Evolutionary conservation across 805 yeast species (phyloP), one percentile per base, ranked within the genome.

Genomic region (Teunomyces panamensis): DNA sequence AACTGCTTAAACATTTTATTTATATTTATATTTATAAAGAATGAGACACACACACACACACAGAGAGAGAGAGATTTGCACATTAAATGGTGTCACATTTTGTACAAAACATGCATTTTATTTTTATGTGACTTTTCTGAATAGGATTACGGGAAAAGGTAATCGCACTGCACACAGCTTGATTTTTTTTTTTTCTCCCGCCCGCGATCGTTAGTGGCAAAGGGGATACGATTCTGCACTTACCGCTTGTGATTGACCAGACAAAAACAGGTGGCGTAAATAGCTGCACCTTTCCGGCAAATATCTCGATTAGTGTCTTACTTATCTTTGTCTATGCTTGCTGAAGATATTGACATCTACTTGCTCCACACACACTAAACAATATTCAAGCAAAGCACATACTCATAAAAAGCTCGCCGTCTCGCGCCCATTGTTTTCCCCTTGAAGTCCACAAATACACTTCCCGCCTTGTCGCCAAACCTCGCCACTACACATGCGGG

Each of bases 401-500:
- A 20, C 24, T 5, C 24, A 20, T 20, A 20, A 20, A 20, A 20
- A 14, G 16, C 10, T 32, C 14, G 34, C 34, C 34, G 34, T 11
- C 14, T 32, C 9, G 34, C 13, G 16, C 17, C 17, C 5, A 8
- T 32, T 32, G 34, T 32, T 30, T 6, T 13, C n/a, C 34, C 34
- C 14, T 13, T 32, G 16, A 32, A 10, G 9, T 16, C 14, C 34
- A 32, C 17, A 32, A 32, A 32, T 32, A 32, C 34, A 32, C 8
- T 4, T 20, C 13, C 34, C 34, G 34, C 34, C 34, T 32, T 32
- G 34, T 32, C 17, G 14, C 34, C 34, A 32, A 20, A 35, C 16
- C 26, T 7, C 6, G 11, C 9, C 41, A 36, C 28, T 8, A 24
- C 34, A n/a, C 35, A 91, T 90, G 99, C 83, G 97, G 67, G 96